Evolutionary conservation across 306 rosid species (phyloP), one percentile per base, ranked within the genome.

Genomic region (Senna siamea): DNA sequence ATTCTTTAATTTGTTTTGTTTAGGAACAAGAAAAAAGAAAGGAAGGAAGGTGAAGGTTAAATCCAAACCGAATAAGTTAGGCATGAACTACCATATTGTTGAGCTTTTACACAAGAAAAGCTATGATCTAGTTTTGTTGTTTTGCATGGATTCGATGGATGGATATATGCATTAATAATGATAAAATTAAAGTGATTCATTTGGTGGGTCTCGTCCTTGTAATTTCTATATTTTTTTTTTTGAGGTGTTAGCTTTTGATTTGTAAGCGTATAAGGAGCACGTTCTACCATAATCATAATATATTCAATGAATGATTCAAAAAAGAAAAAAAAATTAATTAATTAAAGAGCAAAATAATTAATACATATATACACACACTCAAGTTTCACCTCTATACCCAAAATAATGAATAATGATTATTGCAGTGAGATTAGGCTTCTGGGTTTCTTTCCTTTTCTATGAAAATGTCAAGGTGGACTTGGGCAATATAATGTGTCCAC

Each of bases 391-490:
- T 44, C 50, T n/a, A 1, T 0, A 15, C 54, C 56, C 4, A 51
- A 51, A 51, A 51, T 51, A 51, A 7, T 48, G 20, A 48, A 48
- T 17, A 51, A 51, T 51, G 26, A 37, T 37, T 5, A 37, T 0
- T 37, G 40, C 2, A 51, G 26, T 48, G 20, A 48, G 52, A 48
- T 26, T 51, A 51, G 26, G 54, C 54, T 48, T 51, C 23, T 6
- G 2, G 28, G 28, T 53, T 53, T 20, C 30, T 19, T 17, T 17
- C 20, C 17, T 5, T 61, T 17, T 37, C n/a, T 9, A 17, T 37
- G 48, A 61, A 32, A 37, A 30, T 56, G 57, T 71, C 68, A 72
- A 76, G 72, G 56, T 76, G 72, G 68, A 50, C 35, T 32, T 50
- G 14, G 50, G 76, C 2, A 28, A 26, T 7, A 12, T n/a, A 14